phyloP scores from a whole-genome alignment of 495 filamentous ascomycete species.

The Daldinia caldariorum region DNA sequence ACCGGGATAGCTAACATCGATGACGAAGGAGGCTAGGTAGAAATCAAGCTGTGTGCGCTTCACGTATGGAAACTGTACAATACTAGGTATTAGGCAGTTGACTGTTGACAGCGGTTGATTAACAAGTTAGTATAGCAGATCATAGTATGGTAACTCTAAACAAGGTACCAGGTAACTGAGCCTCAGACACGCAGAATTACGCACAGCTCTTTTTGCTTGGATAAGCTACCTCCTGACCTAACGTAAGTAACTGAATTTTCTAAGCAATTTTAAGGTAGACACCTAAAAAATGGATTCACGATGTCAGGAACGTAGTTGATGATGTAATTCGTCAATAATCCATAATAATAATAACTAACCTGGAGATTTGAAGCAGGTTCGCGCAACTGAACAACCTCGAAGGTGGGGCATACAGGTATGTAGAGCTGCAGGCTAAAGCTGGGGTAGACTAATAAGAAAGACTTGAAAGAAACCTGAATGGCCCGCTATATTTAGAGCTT shows the following conservation, averaged over 20 bases:
- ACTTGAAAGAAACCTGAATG: slow-evolving; percentile 26
- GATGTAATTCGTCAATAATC: slow-evolving; percentile 34
- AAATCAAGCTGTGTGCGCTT: not conserved
- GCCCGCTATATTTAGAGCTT: not conserved
- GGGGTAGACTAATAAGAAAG: slow-evolving; percentile 2
- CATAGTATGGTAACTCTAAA: slow-evolving; percentile 9
- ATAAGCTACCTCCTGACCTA: not conserved
- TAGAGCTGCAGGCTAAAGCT: slow-evolving; percentile 2
- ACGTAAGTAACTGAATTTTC: not conserved
- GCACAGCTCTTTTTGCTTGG: not conserved
- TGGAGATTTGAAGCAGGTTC: slow-evolving; percentile 10
- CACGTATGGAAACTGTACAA: too few relatives aligned
- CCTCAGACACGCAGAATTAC: slow-evolving; percentile 2
- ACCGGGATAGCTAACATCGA: slow-evolving; percentile 28
- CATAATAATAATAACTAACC: slow-evolving; percentile 14
- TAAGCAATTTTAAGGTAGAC: too few relatives aligned
- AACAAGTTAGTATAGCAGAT: slow-evolving; percentile 1
- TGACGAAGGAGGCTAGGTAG: slow-evolving; percentile 38
- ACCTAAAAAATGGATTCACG: slow-evolving; percentile 21
- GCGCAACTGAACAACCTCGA: slow-evolving; percentile 9
- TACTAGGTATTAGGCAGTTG: too few relatives aligned
- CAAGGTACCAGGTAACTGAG: slow-evolving; percentile 1
- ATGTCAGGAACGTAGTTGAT: slow-evolving; percentile 28
- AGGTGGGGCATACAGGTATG: slow-evolving; percentile 35
- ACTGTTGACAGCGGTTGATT: not conserved